Evolutionary conservation across 1,284 basidiomycete genomes (phyloP), one percentile per base, ranked within the genome.

Genomic region (Puccinia polysora): DNA sequence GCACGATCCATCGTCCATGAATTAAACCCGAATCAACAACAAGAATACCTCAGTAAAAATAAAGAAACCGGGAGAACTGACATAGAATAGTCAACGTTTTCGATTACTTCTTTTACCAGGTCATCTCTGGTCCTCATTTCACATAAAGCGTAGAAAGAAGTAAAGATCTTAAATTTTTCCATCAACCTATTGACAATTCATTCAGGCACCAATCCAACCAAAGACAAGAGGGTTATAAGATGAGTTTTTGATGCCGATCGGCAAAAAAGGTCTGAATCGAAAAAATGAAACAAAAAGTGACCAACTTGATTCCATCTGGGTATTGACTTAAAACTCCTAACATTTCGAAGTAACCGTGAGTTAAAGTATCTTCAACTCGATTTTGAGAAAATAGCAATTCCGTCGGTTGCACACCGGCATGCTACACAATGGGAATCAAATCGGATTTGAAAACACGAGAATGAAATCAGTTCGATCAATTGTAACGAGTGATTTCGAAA

Each of bases 301-400:
- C 89, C 74, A 79, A 92, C 91, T 91, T 89, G 30, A 95, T 85
- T 14, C 96, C 96, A 65, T 96, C 90, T 34, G 86, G 84, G 74
- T 88, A 86, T 77, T 88, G 90, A 80, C 90, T 95, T 50, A 98
- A 82, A 0, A 87, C 88, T 2, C 94, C 94, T 1, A 99, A 84
- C 88, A 99, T 93, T 78, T 97, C 93, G 75, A 99, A 87, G 80
- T 98, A 98, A 0, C 94, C 95, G 76, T 86, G 89, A 0, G 91
- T 89, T 74, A 98, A 81, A 0, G 92, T 95, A 43, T 88, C 87
- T 58, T 88, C 84, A 73, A 97, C 85, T 12, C 91, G 84, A 75
- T 86, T 85, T 78, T 88, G 89, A 2, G 93, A 92, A 76, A 98
- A 91, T 64, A 97, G 84, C 0, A 90, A 87, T 76, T 94, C 89